Evolutionary conservation across 768 basidiomycete species (phyloP), one percentile per base, ranked within the genome.

Genomic region (Gymnopilus dilepis): DNA sequence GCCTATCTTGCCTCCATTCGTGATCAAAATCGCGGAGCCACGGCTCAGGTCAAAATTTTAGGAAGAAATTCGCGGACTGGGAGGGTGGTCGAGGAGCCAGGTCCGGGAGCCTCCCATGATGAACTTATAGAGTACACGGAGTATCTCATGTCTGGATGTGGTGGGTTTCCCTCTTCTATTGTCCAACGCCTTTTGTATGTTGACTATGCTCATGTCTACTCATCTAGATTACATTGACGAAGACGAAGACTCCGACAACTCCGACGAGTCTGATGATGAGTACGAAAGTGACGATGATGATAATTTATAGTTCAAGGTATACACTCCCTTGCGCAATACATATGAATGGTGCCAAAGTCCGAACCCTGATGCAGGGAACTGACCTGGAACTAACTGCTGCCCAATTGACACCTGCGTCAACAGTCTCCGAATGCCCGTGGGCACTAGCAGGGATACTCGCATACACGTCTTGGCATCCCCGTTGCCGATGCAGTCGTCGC

Each of bases 391-490:
- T n/a, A n/a, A n/a, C n/a, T n/a, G n/a, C n/a, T n/a, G n/a, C n/a
- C n/a, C n/a, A n/a, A n/a, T n/a, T n/a, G n/a, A n/a, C n/a, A n/a
- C 34, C 15, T 11, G 34, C 34, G 15, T 37, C 34, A 3, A 37
- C 8, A 37, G 11, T 37, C 34, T 15, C 34, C 8, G 34, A 37
- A 37, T 37, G 34, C 2, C 34, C 34, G 15, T 37, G 34, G 11
- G 11, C 34, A 3, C 8, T 5, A 22, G 73, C 56, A 53, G 79
- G 76, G 68, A 76, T 78, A 34, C 69, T 63, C 7, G 71, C 67
- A 62, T 75, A 75, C 50, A 48, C 63, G 19, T 1, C 67, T 70
- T 19, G 78, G 76, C 42, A 78, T 74, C 21, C 73, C 68, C 48
- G 76, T 76, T 47, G 72, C 72, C 40, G 67, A 70, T 31, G 62